Percentiles rank a stretch among this genome's conserved stretches.
phyloP scores from a whole-genome alignment of 2,329 filamentous ascomycete species.

The Coleophoma crateriformis region DNA sequence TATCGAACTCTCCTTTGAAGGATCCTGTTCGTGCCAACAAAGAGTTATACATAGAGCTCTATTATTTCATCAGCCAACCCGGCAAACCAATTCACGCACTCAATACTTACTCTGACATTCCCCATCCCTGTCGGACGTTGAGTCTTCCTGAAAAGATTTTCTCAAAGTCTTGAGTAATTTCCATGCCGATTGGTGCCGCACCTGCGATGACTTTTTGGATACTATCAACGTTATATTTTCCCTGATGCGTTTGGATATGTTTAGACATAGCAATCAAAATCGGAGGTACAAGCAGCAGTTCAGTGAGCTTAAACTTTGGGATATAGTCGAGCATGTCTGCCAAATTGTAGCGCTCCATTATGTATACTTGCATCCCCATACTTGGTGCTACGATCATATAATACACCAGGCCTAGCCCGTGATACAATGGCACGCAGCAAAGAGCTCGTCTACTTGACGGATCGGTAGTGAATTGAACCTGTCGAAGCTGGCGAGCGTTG shows the following conservation, averaged over 20 bases:
- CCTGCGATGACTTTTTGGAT: too few relatives aligned
- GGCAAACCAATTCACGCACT: too few relatives aligned
- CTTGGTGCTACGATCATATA: too few relatives aligned
- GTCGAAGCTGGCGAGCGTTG: slow-evolving; percentile 47
- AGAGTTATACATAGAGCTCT: slow-evolving; percentile 32
- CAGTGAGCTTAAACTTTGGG: too few relatives aligned
- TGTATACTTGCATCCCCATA: too few relatives aligned
- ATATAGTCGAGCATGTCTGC: too few relatives aligned
- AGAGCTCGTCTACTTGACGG: slow-evolving; percentile 28
- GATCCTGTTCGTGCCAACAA: neutral
- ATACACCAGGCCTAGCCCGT: slow-evolving; percentile 64
- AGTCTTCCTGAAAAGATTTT: too few relatives aligned
- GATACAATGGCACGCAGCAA: slow-evolving; percentile 71
- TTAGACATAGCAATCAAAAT: slow-evolving; percentile 44
- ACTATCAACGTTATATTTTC: slow-evolving; percentile 59
- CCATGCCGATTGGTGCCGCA: too few relatives aligned
- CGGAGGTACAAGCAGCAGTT: too few relatives aligned
- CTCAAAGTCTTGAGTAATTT: too few relatives aligned
- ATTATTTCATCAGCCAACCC: slow-evolving; percentile 23
- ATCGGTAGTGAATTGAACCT: slow-evolving; percentile 9
- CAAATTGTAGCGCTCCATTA: too few relatives aligned
- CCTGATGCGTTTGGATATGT: slow-evolving; percentile 38
- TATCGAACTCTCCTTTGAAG: neutral
- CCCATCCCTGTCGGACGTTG: slow-evolving; percentile 23
- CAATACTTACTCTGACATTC: slow-evolving; percentile 62